Percentiles rank a stretch among this genome's conserved stretches.
These are phyloP conservation scores for Plasmopara viticola DNA, from an alignment of 352 stramenopile species.

Conservation along the genomic window DNA sequence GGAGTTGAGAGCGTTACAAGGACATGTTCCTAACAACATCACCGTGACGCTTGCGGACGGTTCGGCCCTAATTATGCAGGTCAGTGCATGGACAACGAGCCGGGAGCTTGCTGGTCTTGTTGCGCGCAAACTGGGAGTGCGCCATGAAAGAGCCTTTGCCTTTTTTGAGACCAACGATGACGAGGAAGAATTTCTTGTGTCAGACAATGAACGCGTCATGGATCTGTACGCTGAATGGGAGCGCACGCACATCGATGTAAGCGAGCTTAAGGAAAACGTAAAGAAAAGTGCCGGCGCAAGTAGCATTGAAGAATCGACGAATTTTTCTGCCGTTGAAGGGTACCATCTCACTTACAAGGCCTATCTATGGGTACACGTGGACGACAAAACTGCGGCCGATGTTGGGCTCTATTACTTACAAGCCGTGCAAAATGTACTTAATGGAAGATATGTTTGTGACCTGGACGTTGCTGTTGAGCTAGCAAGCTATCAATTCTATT, in stretches of 20 bases:
- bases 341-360: slow-evolving; percentile 65
- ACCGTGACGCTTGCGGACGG: slow-evolving; percentile 44
- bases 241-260: slow-evolving; percentile 39
- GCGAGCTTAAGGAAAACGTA: slow-evolving; percentile 28
- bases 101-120: slow-evolving; percentile 37
- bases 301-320: neutral
- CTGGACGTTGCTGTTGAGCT: slow-evolving; percentile 51
- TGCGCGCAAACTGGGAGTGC: slow-evolving; percentile 35
- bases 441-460: slow-evolving; percentile 42
- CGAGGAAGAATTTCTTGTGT: slow-evolving; percentile 49
- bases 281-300: slow-evolving; percentile 5
- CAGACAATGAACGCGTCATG: slow-evolving; percentile 59
- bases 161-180: slow-evolving; percentile 51
- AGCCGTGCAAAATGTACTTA: slow-evolving; percentile 62
- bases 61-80: slow-evolving; percentile 28
- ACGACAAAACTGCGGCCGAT: slow-evolving; percentile 51
- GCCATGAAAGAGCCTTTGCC: slow-evolving; percentile 40
- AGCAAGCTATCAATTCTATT: slow-evolving; percentile 63
- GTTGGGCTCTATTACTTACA: slow-evolving; percentile 65
- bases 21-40: slow-evolving; percentile 38
- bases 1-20: slow-evolving; percentile 52
- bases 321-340: slow-evolving; percentile 6
- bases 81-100: slow-evolving; percentile 60
- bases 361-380: slow-evolving; percentile 60
- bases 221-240: slow-evolving; percentile 76